Base-by-base conservation (phyloP, 805 yeast species). In the Cyberlindnera lachancei region DNA sequence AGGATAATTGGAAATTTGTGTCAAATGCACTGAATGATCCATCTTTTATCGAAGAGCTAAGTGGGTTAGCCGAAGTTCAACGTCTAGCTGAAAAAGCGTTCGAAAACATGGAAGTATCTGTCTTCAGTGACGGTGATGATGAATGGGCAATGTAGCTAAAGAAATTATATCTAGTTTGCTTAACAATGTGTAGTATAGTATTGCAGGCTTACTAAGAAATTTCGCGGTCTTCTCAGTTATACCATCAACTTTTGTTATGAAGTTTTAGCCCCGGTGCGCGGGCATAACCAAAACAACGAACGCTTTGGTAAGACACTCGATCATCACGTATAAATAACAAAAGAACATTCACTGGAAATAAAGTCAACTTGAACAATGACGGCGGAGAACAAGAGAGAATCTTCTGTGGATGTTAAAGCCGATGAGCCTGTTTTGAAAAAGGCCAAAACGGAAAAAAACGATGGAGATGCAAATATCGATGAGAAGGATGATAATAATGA, bases 1-100 rank as follows among this genome's bases (percentile, higher is more conserved):
- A 50, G 2, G 55, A 63, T 1, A 86, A 85, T 0, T 92, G 97
- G 97, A 75, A 72, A 5, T 90, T 90, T 63, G 84, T 92, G 4
- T 64, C 66, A 44, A 50, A 52, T 11, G 90, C 96, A 10, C 61
- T 94, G 33, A 64, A 76, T 37, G 76, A 83, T 41, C 59, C 78
- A 1, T 65, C 62, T 14, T 81, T 73, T 45, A 65, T 94, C 23
- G 95, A 87, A 42, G 74, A 73, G 18, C 49, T 87, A 4, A 77
- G 94, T 43, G 98, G 98, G 0, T 66, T 92, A 33, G 68, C 75
- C 1, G 66, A 74, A 29, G 75, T 90, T 1, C 95, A 86, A 43
- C 58, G 69, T 27, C 73, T 71, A 31, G 88, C 90, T 0, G 94
- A 82, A 37, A 45, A 40, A 15, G 56, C 52, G 1, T 39, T 48